A percentile compares a stretch with the other conserved stretches of the same genome.
phyloP scores from a whole-genome alignment of 2,329 filamentous ascomycete genomes.

The Fusarium citri region DNA sequence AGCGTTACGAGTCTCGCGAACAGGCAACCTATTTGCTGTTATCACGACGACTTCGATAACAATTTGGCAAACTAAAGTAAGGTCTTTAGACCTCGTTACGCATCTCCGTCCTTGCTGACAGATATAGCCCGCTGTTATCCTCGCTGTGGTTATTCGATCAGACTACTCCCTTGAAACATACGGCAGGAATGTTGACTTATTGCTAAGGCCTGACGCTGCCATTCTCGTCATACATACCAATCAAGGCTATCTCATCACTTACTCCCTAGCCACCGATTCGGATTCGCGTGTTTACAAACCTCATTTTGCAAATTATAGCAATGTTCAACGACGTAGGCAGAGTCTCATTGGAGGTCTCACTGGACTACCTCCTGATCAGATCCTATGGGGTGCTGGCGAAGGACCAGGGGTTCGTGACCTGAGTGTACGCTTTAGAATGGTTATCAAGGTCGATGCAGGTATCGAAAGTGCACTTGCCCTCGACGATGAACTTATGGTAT shows the following conservation, averaged over 20 bases:
- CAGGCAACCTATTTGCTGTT: constrained; percentile 85
- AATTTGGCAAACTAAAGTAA: constrained; percentile 96
- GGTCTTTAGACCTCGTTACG: constrained; percentile 34
- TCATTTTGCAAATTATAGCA: constrained; percentile 76
- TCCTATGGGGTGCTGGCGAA: constrained; percentile 82
- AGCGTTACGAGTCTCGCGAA: constrained; percentile 80
- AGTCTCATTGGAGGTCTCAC: constrained; percentile 69
- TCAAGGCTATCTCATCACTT: constrained; percentile 90
- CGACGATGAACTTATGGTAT: constrained; percentile 92
- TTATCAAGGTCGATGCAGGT: constrained; percentile 96
- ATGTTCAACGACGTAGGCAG: constrained; percentile 71
- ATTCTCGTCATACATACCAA: constrained; percentile 92
- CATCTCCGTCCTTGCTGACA: constrained; percentile 21
- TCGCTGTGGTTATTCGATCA: constrained; percentile 88
- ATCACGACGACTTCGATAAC: constrained; percentile 87
- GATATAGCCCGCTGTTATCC: constrained; percentile 82
- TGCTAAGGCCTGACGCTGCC: constrained; percentile 90
- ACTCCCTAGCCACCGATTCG: constrained; percentile 87
- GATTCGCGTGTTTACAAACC: constrained; percentile 87
- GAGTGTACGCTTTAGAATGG: constrained; percentile 93
- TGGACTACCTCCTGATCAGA: constrained; percentile 67
- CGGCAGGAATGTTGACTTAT: constrained; percentile 83
- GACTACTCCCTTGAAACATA: constrained; percentile 82
- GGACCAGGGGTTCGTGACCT: constrained; percentile 85
- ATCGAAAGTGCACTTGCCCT: constrained; percentile 89